phyloP scores from a whole-genome alignment of 352 stramenopile genomes.

The Globisporangium carolinianum region DNA sequence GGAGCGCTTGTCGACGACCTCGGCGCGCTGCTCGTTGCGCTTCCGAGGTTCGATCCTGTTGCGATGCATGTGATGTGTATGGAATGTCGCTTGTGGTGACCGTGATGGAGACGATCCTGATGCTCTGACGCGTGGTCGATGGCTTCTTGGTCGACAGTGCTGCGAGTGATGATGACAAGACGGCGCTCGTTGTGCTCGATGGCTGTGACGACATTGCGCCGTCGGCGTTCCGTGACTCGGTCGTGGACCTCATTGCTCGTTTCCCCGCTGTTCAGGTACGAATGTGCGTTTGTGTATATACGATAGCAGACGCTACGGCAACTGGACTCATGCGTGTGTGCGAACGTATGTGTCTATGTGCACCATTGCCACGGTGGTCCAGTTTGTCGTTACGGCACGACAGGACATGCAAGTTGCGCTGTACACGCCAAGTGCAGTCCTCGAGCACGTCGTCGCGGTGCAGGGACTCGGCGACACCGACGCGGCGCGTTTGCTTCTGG shows the following conservation, averaged over 20 bases:
- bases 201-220: constrained; percentile 44
- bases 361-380: not conserved
- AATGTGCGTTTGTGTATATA: not conserved
- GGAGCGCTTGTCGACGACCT: constrained; percentile 20
- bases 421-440: constrained; percentile 9
- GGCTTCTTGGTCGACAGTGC: not conserved
- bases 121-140: too few relatives aligned
- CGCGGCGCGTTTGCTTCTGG: constrained; percentile 39
- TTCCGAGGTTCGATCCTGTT: constrained; percentile 23
- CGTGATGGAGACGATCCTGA: too few relatives aligned
- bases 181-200: constrained; percentile 46
- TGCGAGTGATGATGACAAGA: constrained; percentile 12
- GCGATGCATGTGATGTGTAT: not conserved
- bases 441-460: constrained; percentile 22
- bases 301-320: not conserved
- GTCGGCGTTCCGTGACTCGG: constrained; percentile 31
- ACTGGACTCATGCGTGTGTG: too few relatives aligned
- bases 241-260: constrained; percentile 27
- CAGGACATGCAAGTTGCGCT: constrained; percentile 20
- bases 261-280: constrained; percentile 41
- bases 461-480: constrained; percentile 31
- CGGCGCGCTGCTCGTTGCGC: constrained; percentile 21
- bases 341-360: not conserved
- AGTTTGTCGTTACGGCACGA: constrained; percentile 33
- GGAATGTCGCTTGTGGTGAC: too few relatives aligned